phyloP scores from a whole-genome alignment of 2,329 filamentous ascomycete species.

The Pestalotiopsis sp. region DNA sequence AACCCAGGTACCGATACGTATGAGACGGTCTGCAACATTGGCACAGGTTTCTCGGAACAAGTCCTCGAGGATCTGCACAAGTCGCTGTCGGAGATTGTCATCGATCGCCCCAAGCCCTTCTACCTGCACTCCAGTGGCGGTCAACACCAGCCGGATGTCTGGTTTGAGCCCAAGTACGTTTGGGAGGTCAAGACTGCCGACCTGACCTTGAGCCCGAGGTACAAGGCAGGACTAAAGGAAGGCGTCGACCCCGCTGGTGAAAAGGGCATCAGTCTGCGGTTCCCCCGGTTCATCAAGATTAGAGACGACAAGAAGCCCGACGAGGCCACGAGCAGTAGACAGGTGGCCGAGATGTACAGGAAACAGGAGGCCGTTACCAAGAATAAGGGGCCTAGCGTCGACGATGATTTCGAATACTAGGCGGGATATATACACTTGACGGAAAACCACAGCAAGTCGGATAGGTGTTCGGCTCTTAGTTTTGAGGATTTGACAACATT shows the following conservation, averaged over 20 bases:
- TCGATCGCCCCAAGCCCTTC: slow-evolving; percentile 91
- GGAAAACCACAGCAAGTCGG: not conserved
- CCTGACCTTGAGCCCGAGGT: slow-evolving; percentile 86
- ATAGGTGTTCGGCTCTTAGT: not conserved
- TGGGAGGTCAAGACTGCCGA: slow-evolving; percentile 99
- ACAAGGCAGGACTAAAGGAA: slow-evolving; percentile 86
- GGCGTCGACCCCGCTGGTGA: slow-evolving; percentile 71
- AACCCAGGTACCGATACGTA: slow-evolving; percentile 79
- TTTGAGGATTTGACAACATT: not conserved
- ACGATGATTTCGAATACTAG: slow-evolving; percentile 98
- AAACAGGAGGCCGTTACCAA: slow-evolving; percentile 91
- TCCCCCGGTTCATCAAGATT: slow-evolving; percentile 89
- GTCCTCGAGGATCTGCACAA: slow-evolving; percentile 85
- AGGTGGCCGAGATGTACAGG: slow-evolving; percentile 95
- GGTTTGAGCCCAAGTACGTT: slow-evolving; percentile 92
- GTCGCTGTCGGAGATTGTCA: slow-evolving; percentile 74
- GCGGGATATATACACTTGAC: not conserved
- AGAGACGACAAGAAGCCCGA: slow-evolving; percentile 96
- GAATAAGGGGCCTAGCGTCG: slow-evolving; percentile 81
- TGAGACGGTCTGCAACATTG: slow-evolving; percentile 97
- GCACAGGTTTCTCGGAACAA: slow-evolving; percentile 95
- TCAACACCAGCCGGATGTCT: slow-evolving; percentile 96
- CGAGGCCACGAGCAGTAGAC: slow-evolving; percentile 78
- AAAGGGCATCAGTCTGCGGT: slow-evolving; percentile 83
- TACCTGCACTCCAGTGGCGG: slow-evolving; percentile 82